Percentiles rank a stretch among this genome's conserved stretches.
phyloP scores from a whole-genome alignment of 78 protist genomes.

The Diacronema lutheri region DNA sequence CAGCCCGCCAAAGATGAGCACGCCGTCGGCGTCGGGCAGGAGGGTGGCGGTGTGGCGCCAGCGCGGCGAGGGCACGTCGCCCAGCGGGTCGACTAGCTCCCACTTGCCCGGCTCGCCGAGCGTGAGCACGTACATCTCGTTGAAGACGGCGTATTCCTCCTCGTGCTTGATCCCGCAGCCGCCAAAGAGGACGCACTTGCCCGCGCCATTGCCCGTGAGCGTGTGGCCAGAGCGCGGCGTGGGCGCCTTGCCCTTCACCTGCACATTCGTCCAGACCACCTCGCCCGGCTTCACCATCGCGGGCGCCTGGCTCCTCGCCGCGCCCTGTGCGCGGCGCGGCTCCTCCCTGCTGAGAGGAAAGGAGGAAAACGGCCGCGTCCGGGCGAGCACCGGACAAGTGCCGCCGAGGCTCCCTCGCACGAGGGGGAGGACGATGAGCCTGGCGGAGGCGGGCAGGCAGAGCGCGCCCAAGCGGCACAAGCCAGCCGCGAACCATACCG shows the following conservation, averaged over 20 bases:
- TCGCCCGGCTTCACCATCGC: neutral
- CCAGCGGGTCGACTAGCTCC: neutral
- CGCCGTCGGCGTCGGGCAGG: neutral
- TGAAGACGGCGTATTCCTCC: neutral
- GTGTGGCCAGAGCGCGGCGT: neutral
- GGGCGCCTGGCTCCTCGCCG: no score
- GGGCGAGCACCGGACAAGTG: no score
- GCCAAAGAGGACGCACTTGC: neutral
- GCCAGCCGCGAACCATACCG: no score
- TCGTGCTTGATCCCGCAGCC: neutral
- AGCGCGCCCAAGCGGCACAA: no score
- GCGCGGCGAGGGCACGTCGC: conserved; percentile 1
- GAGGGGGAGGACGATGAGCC: no score
- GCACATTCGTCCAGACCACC: neutral
- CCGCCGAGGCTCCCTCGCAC: no score
- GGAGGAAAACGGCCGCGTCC: no score
- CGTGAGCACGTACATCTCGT: neutral
- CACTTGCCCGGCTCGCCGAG: neutral
- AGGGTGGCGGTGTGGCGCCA: conserved; percentile 20
- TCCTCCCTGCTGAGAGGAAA: no score
- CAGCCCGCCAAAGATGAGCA: conserved; percentile 8
- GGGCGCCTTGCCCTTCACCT: neutral
- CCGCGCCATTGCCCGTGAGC: neutral
- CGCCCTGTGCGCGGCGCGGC: no score
- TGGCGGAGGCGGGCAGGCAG: no score